Conservation (phyloP, 352 stramenopile species). For the Peronospora farinosa region DNA sequence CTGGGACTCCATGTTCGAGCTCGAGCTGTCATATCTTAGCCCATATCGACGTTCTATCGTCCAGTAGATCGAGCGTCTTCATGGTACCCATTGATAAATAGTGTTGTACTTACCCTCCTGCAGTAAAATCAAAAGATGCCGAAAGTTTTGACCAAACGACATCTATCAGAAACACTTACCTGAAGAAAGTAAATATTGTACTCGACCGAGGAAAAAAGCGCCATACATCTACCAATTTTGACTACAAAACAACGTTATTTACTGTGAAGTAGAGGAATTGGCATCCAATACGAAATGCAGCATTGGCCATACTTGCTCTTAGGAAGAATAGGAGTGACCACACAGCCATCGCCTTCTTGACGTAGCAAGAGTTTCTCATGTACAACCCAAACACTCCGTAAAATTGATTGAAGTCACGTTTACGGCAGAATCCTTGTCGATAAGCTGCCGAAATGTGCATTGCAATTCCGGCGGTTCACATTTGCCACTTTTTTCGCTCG, state of each 20-base stretch:
- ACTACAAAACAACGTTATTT: no score
- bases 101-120: slow-evolving; percentile 23
- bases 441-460: slow-evolving; percentile 34
- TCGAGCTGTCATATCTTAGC: slow-evolving; percentile 57
- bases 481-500: slow-evolving; percentile 67
- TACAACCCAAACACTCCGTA: slow-evolving; percentile 46
- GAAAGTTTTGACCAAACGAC: not conserved
- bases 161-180: not conserved
- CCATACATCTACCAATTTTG: no score
- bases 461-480: slow-evolving; percentile 42
- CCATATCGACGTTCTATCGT: slow-evolving; percentile 11
- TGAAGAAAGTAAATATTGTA: no score
- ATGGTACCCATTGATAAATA: not conserved
- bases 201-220: no score
- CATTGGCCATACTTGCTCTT: no score
- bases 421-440: slow-evolving; percentile 70
- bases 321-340: no score
- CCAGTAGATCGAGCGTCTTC: slow-evolving; percentile 1
- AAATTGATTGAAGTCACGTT: slow-evolving; percentile 53
- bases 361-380: slow-evolving; percentile 42
- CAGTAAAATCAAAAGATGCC: slow-evolving; percentile 6
- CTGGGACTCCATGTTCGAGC: slow-evolving; percentile 81
- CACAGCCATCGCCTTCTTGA: not conserved
- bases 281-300: no score
- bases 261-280: no score